Evolutionary conservation across 2,329 filamentous ascomycete genomes (phyloP).

Genomic region (Fusarium denticulatum): DNA sequence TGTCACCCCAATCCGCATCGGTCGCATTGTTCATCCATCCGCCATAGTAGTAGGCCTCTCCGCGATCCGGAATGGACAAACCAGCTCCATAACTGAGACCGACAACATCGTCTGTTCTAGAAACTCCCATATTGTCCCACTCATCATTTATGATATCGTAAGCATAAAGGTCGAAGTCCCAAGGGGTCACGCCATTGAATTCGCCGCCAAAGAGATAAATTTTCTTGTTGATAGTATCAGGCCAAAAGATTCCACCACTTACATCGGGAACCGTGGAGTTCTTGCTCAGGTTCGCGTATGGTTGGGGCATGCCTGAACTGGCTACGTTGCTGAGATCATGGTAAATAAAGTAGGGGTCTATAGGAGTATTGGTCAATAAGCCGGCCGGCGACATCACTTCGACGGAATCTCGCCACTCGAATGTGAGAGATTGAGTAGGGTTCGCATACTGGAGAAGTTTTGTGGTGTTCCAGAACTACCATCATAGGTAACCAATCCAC

Average conservation of each 20-base stretch:
- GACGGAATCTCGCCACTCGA: not conserved
- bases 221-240: constrained; percentile 69
- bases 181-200: constrained; percentile 58
- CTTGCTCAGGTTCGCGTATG: constrained; percentile 68
- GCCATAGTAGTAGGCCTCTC: constrained; percentile 69
- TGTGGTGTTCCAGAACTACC: constrained; percentile 56
- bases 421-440: not conserved
- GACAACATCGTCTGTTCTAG: constrained; percentile 50
- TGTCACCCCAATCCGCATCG: constrained; percentile 59
- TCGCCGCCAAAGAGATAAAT: constrained; percentile 72
- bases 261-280: constrained; percentile 63
- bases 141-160: constrained; percentile 67
- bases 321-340: constrained; percentile 62
- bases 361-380: constrained; percentile 11
- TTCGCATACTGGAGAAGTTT: constrained; percentile 66
- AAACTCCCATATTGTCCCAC: constrained; percentile 61
- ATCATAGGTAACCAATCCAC: constrained; percentile 66
- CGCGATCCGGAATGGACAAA: constrained; percentile 62
- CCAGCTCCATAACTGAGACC: constrained; percentile 67
- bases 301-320: constrained; percentile 59
- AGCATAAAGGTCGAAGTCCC: constrained; percentile 61
- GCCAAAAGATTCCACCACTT: constrained; percentile 63
- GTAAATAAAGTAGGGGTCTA: constrained; percentile 56
- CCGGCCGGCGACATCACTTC: not conserved
- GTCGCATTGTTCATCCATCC: constrained; percentile 69